Evolutionary conservation across 352 stramenopile genomes (phyloP), one percentile per base, ranked within the genome.

Genomic region (Phytopythium boreale): DNA sequence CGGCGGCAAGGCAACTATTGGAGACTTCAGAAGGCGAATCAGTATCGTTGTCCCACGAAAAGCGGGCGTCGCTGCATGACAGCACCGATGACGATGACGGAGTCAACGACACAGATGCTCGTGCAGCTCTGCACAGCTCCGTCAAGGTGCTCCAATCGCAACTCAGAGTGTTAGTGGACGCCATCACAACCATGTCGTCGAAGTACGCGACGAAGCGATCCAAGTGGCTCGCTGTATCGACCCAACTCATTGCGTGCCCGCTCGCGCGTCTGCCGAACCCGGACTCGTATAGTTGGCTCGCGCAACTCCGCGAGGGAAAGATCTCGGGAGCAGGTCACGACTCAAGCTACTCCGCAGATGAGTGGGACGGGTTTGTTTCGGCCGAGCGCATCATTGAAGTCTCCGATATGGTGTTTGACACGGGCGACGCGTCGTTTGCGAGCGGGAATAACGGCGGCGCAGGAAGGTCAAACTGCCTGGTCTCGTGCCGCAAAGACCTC

Each of bases 211-310:
- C 27, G 4, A 62, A 62, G 6, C 26, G 56, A 66, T 77, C 83
- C 6, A 82, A 79, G 47, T 93, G 85, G 85, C 60, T 92, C 11
- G 82, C 83, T 9, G 64, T 88, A 19, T 91, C 80, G 22, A 92
- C 81, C 51, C 85, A 93, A 41, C 61, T 93, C 22, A 72, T 72
- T 37, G 80, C 78, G 10, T 91, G 77, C 37, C 85, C 85, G 9
- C 66, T 90, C 51, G 70, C 69, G 29, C 75, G 73, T 22, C 50
- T 75, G 9, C 69, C 81, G 2, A 88, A 79, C 0, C 69, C 76
- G 1, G 85, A 93, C 49, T 69, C 86, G 3, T 84, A 90, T 52
- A 93, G 85, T 44, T 93, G 85, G 85, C 71, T 91, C 3, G 71
- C 73, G 1, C 85, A 93, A 66, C 76, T 93, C 0, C 82, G 79